A percentile compares a stretch with the other conserved stretches of the same genome.
phyloP scores from a whole-genome alignment of 2,329 filamentous ascomycete species.

The Myriosclerotinia scirpicola region DNA sequence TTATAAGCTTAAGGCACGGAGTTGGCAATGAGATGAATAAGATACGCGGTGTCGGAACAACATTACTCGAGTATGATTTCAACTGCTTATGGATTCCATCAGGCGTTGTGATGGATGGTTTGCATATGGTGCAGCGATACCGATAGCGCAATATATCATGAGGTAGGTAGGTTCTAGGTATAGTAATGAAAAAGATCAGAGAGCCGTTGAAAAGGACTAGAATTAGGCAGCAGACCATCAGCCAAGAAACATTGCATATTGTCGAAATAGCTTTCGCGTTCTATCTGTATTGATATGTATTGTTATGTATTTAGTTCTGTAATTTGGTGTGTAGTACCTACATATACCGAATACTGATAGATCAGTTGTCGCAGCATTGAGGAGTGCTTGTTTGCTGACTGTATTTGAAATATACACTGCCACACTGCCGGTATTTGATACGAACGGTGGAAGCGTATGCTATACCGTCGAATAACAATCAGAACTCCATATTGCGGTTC shows the following conservation, averaged over 20 bases:
- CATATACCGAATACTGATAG: not conserved
- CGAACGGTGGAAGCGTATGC: too few species aligned
- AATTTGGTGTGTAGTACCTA: not conserved
- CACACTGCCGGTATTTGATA: too few species aligned
- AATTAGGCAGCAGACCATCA: not conserved
- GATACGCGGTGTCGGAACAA: not conserved
- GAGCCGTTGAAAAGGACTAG: not conserved
- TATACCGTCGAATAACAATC: too few species aligned
- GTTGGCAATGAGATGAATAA: not conserved
- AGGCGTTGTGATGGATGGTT: not conserved
- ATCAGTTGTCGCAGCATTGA: not conserved
- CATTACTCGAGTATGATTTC: not conserved
- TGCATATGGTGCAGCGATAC: not conserved
- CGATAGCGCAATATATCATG: too few species aligned
- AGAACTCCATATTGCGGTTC: too few species aligned
- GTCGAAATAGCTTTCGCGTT: not conserved
- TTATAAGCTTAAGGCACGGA: not conserved
- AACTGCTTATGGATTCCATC: not conserved
- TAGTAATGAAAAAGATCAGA: not conserved
- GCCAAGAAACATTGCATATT: not conserved
- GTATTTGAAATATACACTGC: not conserved
- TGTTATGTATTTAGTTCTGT: not conserved
- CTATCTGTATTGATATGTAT: not conserved
- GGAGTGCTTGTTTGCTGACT: not conserved
- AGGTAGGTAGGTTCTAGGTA: not conserved